Conservation (phyloP, 2,329 filamentous ascomycete species). For the Periconia sp. region DNA sequence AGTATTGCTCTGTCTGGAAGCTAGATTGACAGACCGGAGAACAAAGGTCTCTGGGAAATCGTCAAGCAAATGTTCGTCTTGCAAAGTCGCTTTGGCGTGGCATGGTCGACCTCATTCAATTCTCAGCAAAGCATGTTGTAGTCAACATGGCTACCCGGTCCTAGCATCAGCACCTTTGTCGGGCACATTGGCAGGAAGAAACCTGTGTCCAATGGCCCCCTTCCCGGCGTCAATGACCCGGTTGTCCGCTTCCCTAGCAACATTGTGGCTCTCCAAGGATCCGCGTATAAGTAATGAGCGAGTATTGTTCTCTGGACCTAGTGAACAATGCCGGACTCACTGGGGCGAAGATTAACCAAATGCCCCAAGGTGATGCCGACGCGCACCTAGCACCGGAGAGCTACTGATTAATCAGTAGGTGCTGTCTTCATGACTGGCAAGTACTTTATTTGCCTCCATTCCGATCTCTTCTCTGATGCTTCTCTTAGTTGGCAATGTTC, state of each 20-base stretch:
- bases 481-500: too few relatives aligned
- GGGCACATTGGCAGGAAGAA: constrained; percentile 36
- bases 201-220: constrained; percentile 27
- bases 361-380: not conserved
- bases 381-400: too few relatives aligned
- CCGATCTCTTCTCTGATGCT: too few relatives aligned
- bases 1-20: constrained; percentile 27
- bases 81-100: constrained; percentile 31
- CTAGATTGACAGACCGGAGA: constrained; percentile 25
- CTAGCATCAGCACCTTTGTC: constrained; percentile 37
- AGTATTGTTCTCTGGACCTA: constrained; percentile 12
- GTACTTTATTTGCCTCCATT: too few relatives aligned
- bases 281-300: constrained; percentile 35
- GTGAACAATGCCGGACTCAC: constrained; percentile 23
- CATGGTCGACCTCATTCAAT: constrained; percentile 43
- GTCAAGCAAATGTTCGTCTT: constrained; percentile 10
- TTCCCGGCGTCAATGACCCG: constrained; percentile 31
- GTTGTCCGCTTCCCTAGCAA: constrained; percentile 40
- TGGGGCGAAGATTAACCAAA: constrained; percentile 41
- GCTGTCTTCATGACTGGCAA: too few relatives aligned
- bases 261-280: constrained; percentile 32
- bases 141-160: constrained; percentile 40
- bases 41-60: constrained; percentile 29
- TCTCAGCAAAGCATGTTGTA: constrained; percentile 35
- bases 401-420: too few relatives aligned